Percentiles rank a stretch among this genome's conserved stretches.
phyloP scores from a whole-genome alignment of 768 basidiomycete genomes.

The Lactarius sanguifluus region DNA sequence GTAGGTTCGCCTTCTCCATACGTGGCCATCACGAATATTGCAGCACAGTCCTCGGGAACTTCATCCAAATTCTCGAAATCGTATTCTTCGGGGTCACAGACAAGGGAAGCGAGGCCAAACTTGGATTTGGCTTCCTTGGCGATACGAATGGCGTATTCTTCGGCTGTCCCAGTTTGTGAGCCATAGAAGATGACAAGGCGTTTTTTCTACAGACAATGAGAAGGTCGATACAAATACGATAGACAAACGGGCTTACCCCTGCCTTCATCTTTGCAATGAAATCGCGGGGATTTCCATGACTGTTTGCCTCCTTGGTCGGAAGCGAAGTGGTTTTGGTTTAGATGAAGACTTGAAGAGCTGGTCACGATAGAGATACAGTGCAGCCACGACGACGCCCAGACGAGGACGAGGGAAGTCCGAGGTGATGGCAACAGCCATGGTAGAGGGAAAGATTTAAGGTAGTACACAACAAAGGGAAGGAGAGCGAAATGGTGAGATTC shows the following conservation, averaged over 20 bases:
- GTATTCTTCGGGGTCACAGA: slow-evolving; percentile 98
- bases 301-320: slow-evolving; percentile 45
- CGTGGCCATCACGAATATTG: slow-evolving; percentile 95
- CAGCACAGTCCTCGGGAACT: slow-evolving; percentile 82
- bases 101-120: slow-evolving; percentile 92
- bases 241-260: slow-evolving; percentile 56
- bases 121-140: slow-evolving; percentile 98
- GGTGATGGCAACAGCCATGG: slow-evolving; percentile 60
- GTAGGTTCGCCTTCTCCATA: slow-evolving; percentile 99
- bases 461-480: slow-evolving; percentile 13
- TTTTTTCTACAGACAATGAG: slow-evolving; percentile 68
- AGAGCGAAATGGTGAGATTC: slow-evolving; percentile 19
- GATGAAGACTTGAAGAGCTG: slow-evolving; percentile 63
- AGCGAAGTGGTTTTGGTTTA: slow-evolving; percentile 55
- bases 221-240: slow-evolving; percentile 15
- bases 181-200: slow-evolving; percentile 97
- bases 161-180: slow-evolving; percentile 97
- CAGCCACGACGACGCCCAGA: slow-evolving; percentile 74
- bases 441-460: slow-evolving; percentile 10
- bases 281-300: slow-evolving; percentile 86
- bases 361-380: slow-evolving; percentile 81
- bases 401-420: slow-evolving; percentile 73
- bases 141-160: slow-evolving; percentile 95
- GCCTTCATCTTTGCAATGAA: slow-evolving; percentile 95
- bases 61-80: slow-evolving; percentile 96